Conservation (phyloP, 768 basidiomycete genomes). For the Russula foetens region DNA sequence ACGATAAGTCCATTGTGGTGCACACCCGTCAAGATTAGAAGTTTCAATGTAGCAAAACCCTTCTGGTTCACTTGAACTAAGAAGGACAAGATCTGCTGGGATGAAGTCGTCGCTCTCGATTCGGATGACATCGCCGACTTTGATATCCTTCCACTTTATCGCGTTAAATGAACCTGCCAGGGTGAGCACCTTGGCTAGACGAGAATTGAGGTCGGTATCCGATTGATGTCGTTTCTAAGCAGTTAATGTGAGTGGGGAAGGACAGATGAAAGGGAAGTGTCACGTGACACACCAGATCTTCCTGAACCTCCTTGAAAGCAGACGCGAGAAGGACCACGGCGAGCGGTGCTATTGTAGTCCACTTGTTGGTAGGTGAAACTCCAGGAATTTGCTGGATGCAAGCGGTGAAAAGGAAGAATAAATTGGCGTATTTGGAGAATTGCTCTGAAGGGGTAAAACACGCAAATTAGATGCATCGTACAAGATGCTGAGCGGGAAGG, state of each 20-base stretch:
- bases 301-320: conserved; percentile 91
- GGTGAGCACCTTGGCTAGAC: conserved; percentile 67
- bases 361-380: conserved; percentile 92
- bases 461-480: not conserved
- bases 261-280: not conserved
- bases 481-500: conserved; percentile 7
- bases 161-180: conserved; percentile 54
- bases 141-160: conserved; percentile 82
- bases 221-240: conserved; percentile 91
- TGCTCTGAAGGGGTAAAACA: conserved; percentile 52
- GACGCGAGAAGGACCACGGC: conserved; percentile 84
- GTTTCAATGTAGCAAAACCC: conserved; percentile 98
- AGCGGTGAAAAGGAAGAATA: conserved; percentile 98
- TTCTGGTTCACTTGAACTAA: conserved; percentile 92
- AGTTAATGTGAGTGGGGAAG: not conserved
- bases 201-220: conserved; percentile 84
- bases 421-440: conserved; percentile 97
- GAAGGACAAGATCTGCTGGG: conserved; percentile 84
- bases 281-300: conserved; percentile 67
- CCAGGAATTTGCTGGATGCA: conserved; percentile 96
- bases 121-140: conserved; percentile 88
- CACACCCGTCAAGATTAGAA: conserved; percentile 91
- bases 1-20: conserved; percentile 11
- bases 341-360: conserved; percentile 91
- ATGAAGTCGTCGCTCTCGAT: conserved; percentile 91